phyloP scores from a whole-genome alignment of 345 rosid genomes.

The Psidium guajava region DNA sequence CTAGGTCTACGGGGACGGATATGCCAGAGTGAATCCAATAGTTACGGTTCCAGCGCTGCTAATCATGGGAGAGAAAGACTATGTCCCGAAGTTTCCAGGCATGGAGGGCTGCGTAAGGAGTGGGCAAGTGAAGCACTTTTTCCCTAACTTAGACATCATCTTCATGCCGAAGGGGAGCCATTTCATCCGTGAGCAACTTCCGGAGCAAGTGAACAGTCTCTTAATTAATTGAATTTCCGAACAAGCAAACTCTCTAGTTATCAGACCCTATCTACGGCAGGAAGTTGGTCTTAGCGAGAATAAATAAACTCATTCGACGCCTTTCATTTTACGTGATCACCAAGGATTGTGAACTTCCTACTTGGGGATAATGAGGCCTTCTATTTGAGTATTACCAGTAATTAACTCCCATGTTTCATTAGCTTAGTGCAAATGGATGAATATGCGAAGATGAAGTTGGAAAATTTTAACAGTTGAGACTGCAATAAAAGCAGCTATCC shows the following conservation, averaged over 20 bases:
- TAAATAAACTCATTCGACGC: not conserved
- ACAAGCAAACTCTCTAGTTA: constrained; percentile 6
- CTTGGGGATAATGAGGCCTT: not conserved
- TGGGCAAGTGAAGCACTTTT: constrained; percentile 14
- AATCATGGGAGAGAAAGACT: constrained; percentile 29
- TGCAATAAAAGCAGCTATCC: not conserved
- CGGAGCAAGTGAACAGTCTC: constrained; percentile 16
- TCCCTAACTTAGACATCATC: constrained; percentile 17
- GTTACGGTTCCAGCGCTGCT: constrained; percentile 13
- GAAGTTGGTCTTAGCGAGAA: not conserved
- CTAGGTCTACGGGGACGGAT: not conserved
- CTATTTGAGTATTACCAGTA: not conserved
- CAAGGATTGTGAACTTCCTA: not conserved
- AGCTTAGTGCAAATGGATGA: not conserved
- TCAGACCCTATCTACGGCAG: not conserved
- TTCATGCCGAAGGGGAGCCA: constrained; percentile 22
- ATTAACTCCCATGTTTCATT: not conserved
- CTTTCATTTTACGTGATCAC: not conserved
- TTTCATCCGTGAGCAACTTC: constrained; percentile 25
- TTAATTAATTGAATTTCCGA: constrained; percentile 18
- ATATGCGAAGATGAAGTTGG: not conserved
- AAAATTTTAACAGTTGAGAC: not conserved
- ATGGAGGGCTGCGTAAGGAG: constrained; percentile 16
- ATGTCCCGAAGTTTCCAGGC: constrained; percentile 9
- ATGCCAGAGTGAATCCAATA: constrained; percentile 5